These are phyloP conservation scores for Chondrus crispus DNA, from an alignment of 23 red algal species.

Conservation along the genomic window DNA sequence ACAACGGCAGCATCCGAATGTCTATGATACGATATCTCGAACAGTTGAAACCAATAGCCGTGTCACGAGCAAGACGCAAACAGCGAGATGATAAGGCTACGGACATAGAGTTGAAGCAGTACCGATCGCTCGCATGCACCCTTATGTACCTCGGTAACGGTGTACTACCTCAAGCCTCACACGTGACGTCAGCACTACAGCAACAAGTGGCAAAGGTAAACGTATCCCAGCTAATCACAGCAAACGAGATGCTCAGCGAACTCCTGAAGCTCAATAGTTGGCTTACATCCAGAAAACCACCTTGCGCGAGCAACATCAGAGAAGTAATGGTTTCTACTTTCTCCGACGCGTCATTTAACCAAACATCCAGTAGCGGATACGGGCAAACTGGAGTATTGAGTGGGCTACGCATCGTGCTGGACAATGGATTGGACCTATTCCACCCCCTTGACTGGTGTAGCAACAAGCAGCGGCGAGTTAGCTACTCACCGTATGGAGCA, in stretches of 20 bases:
- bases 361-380: neutral
- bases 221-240: neutral
- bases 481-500: slow-evolving; percentile 20
- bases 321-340: neutral
- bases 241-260: neutral
- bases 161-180: neutral
- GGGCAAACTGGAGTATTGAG: neutral
- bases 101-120: neutral
- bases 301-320: neutral
- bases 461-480: neutral
- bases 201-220: neutral
- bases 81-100: neutral
- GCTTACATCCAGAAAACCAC: neutral
- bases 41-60: neutral
- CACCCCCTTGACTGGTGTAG: slow-evolving; percentile 14
- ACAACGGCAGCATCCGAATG: neutral
- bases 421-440: neutral
- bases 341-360: slow-evolving; percentile 4
- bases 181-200: neutral
- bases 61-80: neutral
- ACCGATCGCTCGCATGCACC: neutral
- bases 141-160: slow-evolving; percentile 21
- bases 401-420: neutral
- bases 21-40: slow-evolving; percentile 12
- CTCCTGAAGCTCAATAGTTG: neutral